Conservation (phyloP, 2,329 filamentous ascomycete species). For the Cadophora sp. region DNA sequence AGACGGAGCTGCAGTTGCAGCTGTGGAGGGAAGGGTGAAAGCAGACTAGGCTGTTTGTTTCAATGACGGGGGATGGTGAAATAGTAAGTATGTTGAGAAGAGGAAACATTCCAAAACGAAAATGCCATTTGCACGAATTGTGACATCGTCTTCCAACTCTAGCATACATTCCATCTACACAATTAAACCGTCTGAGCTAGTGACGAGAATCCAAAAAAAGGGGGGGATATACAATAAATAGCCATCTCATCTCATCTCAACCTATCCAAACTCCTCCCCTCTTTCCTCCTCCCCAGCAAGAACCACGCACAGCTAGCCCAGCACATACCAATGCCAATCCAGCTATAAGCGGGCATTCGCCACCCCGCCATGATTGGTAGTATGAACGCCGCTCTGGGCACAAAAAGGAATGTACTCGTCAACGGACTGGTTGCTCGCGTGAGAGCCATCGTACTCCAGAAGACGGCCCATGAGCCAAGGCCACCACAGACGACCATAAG, state of each 20-base stretch:
- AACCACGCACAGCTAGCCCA: constrained; percentile 59
- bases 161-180: not conserved
- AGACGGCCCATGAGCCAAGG: constrained; percentile 55
- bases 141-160: not conserved
- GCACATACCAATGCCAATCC: constrained; percentile 58
- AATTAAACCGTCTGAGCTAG: not conserved
- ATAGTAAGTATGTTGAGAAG: not conserved
- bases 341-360: constrained; percentile 56
- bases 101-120: not conserved
- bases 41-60: not conserved
- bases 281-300: constrained; percentile 51
- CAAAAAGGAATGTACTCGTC: constrained; percentile 55
- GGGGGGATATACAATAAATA: not conserved
- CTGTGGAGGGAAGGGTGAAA: not conserved
- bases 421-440: constrained; percentile 58
- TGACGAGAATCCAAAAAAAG: not conserved
- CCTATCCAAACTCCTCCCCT: constrained; percentile 38
- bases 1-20: not conserved
- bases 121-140: not conserved
- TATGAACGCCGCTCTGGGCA: constrained; percentile 56
- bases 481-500: constrained; percentile 57
- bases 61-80: not conserved
- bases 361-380: constrained; percentile 54
- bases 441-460: constrained; percentile 55
- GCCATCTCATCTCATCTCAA: constrained; percentile 33